A percentile compares a stretch with the other conserved stretches of the same genome.
These are phyloP conservation scores for Nakaseomyces uthaithaninus DNA, from an alignment of 1,139 yeast genomes.

Conservation along the genomic window DNA sequence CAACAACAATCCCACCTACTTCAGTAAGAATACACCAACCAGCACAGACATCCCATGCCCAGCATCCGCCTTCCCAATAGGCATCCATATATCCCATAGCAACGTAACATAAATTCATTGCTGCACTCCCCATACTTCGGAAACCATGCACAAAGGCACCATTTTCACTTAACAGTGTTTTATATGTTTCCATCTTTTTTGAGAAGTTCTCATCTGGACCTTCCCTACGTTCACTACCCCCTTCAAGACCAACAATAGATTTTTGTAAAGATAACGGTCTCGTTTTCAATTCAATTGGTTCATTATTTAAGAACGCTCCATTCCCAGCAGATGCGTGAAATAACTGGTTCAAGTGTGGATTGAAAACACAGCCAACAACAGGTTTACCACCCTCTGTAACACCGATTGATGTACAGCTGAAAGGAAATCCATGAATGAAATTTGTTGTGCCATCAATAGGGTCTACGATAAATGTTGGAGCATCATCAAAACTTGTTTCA, in stretches of 20 bases:
- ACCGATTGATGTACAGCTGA: slow-evolving; percentile 51
- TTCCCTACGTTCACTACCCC: slow-evolving; percentile 46
- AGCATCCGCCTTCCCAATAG: slow-evolving; percentile 60
- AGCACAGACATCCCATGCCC: slow-evolving; percentile 59
- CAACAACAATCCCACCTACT: slow-evolving; percentile 47
- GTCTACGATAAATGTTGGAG: slow-evolving; percentile 55
- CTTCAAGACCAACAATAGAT: slow-evolving; percentile 46
- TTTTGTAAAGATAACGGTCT: slow-evolving; percentile 39
- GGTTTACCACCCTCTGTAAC: slow-evolving; percentile 41
- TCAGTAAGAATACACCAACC: slow-evolving; percentile 52
- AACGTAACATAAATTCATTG: slow-evolving; percentile 46
- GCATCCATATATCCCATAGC: slow-evolving; percentile 49
- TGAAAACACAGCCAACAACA: slow-evolving; percentile 53
- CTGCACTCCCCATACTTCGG: slow-evolving; percentile 52
- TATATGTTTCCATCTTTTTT: slow-evolving; percentile 41
- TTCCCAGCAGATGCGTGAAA: slow-evolving; percentile 46
- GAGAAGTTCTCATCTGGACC: slow-evolving; percentile 41
- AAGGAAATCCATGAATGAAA: slow-evolving; percentile 51
- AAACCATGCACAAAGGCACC: slow-evolving; percentile 50
- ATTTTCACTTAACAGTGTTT: slow-evolving; percentile 37
- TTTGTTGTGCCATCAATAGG: slow-evolving; percentile 60
- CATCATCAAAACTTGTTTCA: slow-evolving; percentile 37
- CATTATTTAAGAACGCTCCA: slow-evolving; percentile 45
- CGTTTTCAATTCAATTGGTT: slow-evolving; percentile 20
- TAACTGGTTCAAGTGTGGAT: slow-evolving; percentile 44